Evolutionary conservation across 148 eudicot genomes (phyloP), one percentile per base, ranked within the genome.

Genomic region (Chenopodium quinoa): DNA sequence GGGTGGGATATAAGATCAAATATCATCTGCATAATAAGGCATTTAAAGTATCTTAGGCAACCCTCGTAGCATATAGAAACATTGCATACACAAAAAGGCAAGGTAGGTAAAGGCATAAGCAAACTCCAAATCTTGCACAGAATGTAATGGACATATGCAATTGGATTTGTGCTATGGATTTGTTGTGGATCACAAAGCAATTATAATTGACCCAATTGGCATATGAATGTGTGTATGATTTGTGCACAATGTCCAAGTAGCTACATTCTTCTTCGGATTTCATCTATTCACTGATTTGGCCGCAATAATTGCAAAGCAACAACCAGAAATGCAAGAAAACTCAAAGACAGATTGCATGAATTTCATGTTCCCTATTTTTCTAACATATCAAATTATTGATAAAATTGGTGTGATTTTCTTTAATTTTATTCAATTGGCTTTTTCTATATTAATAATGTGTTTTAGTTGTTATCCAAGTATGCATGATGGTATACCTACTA

Each of bases 111-210:
- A 62, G 71, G 80, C 32, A 37, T 23, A 78, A 25, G 73, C 58
- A 47, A 78, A 47, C 6, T 67, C 73, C 78, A 72, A 73, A 63
- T n/a, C 10, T 29, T 80, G 37, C 62, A 50, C 78, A 63, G 62
- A 58, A 72, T 34, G 34, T 17, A 9, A 54, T 80, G 58, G 71
- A 25, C 20, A 48, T 52, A 47, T 73, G 75, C 65, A 27, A 48
- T 32, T 54, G 68, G 60, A 56, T 76, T 52, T 70, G 77, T 48
- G 75, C 46, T 34, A 40, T 40, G 80, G 84, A 48, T 50, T 81
- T 75, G 58, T 82, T 77, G 84, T 82, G 80, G 80, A 82, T 82
- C 80, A 82, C 84, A 11, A 82, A 25, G 84, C 84, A 82, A 29
- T 75, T 82, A 48, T 50, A 40, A 40, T 50, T 50, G 54, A 50